phyloP scores from a whole-genome alignment of 495 filamentous ascomycete species.

The Cercophora samala region DNA sequence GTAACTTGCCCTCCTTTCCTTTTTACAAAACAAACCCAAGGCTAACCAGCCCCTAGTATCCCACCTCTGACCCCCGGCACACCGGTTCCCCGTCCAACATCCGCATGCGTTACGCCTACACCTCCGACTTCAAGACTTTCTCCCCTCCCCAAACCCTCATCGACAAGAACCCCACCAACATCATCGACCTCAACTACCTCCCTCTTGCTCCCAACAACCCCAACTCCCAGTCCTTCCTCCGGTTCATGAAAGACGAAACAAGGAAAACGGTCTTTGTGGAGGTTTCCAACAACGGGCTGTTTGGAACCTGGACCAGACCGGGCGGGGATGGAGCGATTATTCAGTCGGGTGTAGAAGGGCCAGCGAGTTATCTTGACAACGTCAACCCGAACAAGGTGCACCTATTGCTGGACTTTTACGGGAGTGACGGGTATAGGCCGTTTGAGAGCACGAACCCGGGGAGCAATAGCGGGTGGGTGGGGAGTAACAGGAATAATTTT shows the following conservation, averaged over 20 bases:
- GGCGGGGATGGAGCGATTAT: constrained; percentile 43
- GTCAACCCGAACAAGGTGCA: constrained; percentile 39
- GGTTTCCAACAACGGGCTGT: constrained; percentile 44
- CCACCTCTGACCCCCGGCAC: constrained; percentile 38
- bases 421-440: constrained; percentile 50
- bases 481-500: constrained; percentile 36
- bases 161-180: constrained; percentile 44
- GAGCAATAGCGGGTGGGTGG: constrained; percentile 44
- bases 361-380: constrained; percentile 50
- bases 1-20: constrained; percentile 22
- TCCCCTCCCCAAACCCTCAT: constrained; percentile 42
- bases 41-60: constrained; percentile 32
- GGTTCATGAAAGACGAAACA: constrained; percentile 55
- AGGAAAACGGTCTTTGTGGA: constrained; percentile 51
- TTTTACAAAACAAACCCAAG: not conserved
- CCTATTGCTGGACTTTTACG: constrained; percentile 51
- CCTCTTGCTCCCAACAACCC: constrained; percentile 31
- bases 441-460: constrained; percentile 42
- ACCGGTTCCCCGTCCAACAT: constrained; percentile 42
- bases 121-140: constrained; percentile 43
- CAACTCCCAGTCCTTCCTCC: constrained; percentile 35
- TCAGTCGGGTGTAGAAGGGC: constrained; percentile 46
- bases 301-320: constrained; percentile 50
- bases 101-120: constrained; percentile 45
- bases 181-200: constrained; percentile 45